Conservation (phyloP, 2,329 filamentous ascomycete genomes). For the Elsinoe fawcettii region DNA sequence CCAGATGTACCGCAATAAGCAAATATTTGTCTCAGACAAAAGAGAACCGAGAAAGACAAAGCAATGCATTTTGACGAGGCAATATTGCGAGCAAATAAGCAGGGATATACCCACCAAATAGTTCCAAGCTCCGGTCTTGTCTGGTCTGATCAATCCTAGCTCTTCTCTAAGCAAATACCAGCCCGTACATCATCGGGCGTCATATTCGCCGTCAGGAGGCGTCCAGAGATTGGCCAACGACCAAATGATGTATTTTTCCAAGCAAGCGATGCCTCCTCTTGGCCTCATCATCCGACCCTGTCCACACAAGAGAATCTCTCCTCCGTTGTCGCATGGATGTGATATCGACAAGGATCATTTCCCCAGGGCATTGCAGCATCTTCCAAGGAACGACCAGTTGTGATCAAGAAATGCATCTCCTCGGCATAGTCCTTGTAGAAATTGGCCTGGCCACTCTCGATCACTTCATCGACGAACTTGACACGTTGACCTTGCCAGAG, state of each 20-base stretch:
- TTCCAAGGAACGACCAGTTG: neutral
- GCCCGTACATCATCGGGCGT: too few species aligned
- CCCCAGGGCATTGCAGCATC: neutral
- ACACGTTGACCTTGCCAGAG: neutral
- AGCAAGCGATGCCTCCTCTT: neutral
- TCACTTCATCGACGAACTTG: neutral
- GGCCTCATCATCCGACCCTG: neutral
- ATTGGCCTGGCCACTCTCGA: neutral
- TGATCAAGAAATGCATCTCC: neutral
- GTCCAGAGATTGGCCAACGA: neutral
- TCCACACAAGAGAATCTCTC: neutral
- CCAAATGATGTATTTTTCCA: neutral
- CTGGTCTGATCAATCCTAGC: neutral
- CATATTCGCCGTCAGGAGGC: neutral
- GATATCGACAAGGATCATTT: conserved; percentile 1
- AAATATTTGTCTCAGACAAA: neutral
- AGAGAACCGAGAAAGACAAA: neutral
- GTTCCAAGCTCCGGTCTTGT: neutral
- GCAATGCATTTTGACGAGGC: neutral
- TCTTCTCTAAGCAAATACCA: neutral
- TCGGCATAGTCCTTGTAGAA: neutral
- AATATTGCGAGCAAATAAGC: neutral
- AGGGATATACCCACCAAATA: neutral
- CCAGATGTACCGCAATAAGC: neutral
- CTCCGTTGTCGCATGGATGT: neutral